These are phyloP conservation scores for Nothophytophthora sp. DNA, from an alignment of 352 stramenopile genomes.

Conservation along the genomic window DNA sequence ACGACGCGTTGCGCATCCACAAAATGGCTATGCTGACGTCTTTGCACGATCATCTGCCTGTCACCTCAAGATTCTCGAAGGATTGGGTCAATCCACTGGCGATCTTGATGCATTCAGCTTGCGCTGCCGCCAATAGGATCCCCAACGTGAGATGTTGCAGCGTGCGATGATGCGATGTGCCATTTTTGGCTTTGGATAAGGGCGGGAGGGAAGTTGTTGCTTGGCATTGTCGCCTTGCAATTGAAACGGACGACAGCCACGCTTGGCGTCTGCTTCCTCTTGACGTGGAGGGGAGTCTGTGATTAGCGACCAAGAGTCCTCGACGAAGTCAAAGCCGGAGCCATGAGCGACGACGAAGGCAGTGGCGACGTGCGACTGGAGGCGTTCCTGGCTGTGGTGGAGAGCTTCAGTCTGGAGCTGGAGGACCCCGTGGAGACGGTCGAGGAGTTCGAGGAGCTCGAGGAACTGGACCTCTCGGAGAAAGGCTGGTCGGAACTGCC, in stretches of 20 bases:
- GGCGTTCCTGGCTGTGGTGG: conserved; percentile 58
- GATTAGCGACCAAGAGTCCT: conserved; percentile 12
- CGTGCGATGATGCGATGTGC: too few species aligned
- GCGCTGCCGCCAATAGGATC: not conserved
- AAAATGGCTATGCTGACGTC: too few species aligned
- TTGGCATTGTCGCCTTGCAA: too few species aligned
- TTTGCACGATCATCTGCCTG: too few species aligned
- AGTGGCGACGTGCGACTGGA: conserved; percentile 35
- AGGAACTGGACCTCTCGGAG: conserved; percentile 84
- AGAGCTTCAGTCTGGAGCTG: conserved; percentile 72
- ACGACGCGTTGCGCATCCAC: not conserved
- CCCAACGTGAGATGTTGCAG: not conserved
- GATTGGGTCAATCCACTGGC: not conserved
- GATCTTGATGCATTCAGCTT: not conserved
- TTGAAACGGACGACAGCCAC: too few species aligned
- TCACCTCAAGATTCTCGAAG: too few species aligned
- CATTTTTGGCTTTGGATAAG: conserved; percentile 4
- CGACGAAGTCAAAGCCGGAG: conserved; percentile 2
- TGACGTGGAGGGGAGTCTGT: conserved; percentile 14
- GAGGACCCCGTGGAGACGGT: conserved; percentile 62
- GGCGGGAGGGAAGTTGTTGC: too few species aligned
- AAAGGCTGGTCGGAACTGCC: conserved; percentile 71
- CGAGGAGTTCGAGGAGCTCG: conserved; percentile 67
- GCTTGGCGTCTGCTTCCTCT: conserved; percentile 13
- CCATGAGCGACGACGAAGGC: conserved; percentile 54